Conservation (phyloP, 768 basidiomycete species). For the Lactarius hengduanensis region DNA sequence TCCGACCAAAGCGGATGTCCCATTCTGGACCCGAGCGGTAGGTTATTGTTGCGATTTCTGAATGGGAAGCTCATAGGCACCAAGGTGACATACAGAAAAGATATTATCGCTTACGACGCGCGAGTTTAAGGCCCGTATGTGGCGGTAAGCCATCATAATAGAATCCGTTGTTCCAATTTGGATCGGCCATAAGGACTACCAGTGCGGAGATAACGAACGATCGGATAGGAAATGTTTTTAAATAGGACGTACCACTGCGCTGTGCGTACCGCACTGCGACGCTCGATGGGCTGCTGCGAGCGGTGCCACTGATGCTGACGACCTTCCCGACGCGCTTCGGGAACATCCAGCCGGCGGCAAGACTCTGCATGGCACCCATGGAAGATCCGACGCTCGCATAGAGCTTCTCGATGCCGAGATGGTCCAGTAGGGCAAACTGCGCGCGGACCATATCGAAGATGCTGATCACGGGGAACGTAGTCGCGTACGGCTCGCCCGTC, state of each 20-base stretch:
- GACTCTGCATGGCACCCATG: conserved; percentile 98
- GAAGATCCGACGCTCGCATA: conserved; percentile 94
- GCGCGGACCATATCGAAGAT: conserved; percentile 98
- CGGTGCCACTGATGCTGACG: conserved; percentile 93
- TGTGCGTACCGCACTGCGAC: conserved; percentile 97
- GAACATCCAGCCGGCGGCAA: conserved; percentile 91
- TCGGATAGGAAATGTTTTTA: conserved; percentile 1
- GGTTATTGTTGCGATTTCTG: conserved; percentile 98
- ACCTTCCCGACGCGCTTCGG: conserved; percentile 88
- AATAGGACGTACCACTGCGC: conserved; percentile 71
- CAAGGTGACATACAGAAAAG: conserved; percentile 5
- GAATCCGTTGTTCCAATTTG: conserved; percentile 99
- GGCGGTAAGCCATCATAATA: conserved; percentile 96
- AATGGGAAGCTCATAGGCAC: background rate
- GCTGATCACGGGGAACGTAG: conserved; percentile 85
- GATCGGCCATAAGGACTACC: conserved; percentile 98
- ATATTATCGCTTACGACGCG: conserved; percentile 65
- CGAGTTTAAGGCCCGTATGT: conserved; percentile 97
- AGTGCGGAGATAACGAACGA: conserved; percentile 7
- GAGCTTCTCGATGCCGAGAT: conserved; percentile 76
- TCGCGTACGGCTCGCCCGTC: conserved; percentile 75
- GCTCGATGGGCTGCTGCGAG: conserved; percentile 85
- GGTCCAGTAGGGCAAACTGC: conserved; percentile 83
- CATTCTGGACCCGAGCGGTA: conserved; percentile 99
- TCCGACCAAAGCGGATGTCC: conserved; percentile 95